Base-by-base conservation (phyloP, 352 stramenopile genomes). In the Phytophthora hibernalis region DNA sequence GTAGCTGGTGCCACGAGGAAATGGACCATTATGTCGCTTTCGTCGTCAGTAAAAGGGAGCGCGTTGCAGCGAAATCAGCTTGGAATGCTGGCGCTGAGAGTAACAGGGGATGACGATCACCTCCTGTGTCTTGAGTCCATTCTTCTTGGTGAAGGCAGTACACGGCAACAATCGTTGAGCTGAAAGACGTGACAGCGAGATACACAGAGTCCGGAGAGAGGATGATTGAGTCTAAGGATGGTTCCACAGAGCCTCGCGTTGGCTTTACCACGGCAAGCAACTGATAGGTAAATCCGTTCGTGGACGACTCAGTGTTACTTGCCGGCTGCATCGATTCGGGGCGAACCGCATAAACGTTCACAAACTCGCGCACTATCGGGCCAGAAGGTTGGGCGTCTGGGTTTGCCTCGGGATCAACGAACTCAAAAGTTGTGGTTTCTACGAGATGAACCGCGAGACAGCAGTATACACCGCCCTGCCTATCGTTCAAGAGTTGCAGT, bases 161-260 rank as follows among this genome's bases (percentile, higher is more conserved):
- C 18, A 66, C 58, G 47, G 35, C 22, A 44, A 78, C 33, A 1
- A 31, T 33, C 0, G 38, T 38, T 5, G 53, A 61, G 16, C 18
- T 24, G 4, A 65, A 31, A 16, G 40, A 72, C 11, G 22, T 61
- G 54, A 79, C 40, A 21, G 74, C 64, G 15, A 82, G 20, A 44
- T 69, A 50, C n/a, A 48, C 33, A 12, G 48, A 67, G 51, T 77
- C 71, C 21, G 61, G 70, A 2, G 76, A 80, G 2, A 82, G 21
- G 21, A 70, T 53, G 24, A 77, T 55, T 3, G 55, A 51, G 12
- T 35, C 26, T 1, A 55, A 28, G 10, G 49, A 43, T 22, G 30
- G 22, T 35, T 67, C 47, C 15, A 52, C 12, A 8, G 57, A 30
- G 8, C 38, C 52, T 45, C 54, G 64, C 6, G 38, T 18, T 21